Conservation (phyloP, 2,329 filamentous ascomycete genomes). For the Alternaria consortialis region DNA sequence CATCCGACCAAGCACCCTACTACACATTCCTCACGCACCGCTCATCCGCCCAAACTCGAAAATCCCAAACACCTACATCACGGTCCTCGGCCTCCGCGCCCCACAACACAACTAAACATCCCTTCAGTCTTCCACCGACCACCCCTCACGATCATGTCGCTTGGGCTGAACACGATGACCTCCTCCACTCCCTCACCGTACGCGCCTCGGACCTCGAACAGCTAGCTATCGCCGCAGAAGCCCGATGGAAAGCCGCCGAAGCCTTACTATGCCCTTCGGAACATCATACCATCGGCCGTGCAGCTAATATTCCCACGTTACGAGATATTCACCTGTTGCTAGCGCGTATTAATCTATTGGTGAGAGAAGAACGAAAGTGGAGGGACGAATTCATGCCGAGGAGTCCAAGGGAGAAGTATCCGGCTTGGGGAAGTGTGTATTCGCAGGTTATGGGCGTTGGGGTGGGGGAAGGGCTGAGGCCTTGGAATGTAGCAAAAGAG, state of each 20-base stretch:
- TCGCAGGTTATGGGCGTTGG: constrained; percentile 1
- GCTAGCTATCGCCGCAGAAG: not conserved
- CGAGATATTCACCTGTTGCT: constrained; percentile 1
- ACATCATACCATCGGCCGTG: not conserved
- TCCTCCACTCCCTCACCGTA: not conserved
- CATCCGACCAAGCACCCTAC: not conserved
- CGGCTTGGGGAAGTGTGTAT: constrained; percentile 9
- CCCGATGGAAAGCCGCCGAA: constrained; percentile 7
- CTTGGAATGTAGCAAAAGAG: not conserved
- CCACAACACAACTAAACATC: not conserved
- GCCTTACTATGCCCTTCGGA: not conserved
- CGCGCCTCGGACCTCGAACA: constrained; percentile 1
- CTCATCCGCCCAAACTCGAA: not conserved
- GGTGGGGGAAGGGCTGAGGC: not conserved
- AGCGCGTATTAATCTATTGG: not conserved
- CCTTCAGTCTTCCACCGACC: not conserved
- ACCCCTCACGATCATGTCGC: not conserved
- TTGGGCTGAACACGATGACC: constrained; percentile 1
- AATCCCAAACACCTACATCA: not conserved
- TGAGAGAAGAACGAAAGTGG: not conserved
- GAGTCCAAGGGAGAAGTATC: constrained; percentile 4
- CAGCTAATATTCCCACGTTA: not conserved
- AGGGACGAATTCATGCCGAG: constrained; percentile 4
- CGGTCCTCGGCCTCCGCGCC: constrained; percentile 4
- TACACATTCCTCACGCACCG: not conserved